Evolutionary conservation across 768 basidiomycete species (phyloP).

Genomic region (Sporobolomyces phaffii): DNA sequence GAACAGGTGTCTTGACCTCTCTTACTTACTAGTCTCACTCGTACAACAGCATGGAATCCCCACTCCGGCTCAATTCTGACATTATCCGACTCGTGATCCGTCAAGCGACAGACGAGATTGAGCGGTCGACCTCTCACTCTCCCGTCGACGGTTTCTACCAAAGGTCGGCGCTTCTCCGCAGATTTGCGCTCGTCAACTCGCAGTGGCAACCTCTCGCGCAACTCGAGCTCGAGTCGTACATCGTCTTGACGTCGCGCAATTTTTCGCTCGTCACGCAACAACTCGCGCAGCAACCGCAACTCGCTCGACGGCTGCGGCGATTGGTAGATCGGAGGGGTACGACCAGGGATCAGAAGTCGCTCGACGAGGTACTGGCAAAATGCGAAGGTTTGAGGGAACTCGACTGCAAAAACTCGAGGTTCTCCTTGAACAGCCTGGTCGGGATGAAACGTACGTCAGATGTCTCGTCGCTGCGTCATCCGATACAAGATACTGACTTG

Average conservation of each 20-base stretch:
- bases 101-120: neutral
- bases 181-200: conserved; percentile 14
- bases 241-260: conserved; percentile 1
- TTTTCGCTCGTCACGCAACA: too few species aligned
- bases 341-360: neutral
- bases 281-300: neutral
- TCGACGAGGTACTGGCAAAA: neutral
- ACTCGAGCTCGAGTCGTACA: neutral
- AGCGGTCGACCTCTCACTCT: neutral
- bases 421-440: neutral
- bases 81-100: conserved; percentile 7
- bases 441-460: neutral
- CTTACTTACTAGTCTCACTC: neutral
- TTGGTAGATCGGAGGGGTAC: neutral
- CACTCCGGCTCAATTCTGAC: conserved; percentile 5
- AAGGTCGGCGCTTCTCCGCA: neutral
- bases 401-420: neutral
- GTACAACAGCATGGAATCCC: neutral
- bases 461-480: neutral
- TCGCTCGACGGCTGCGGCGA: neutral
- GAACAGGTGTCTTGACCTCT: neutral
- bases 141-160: neutral
- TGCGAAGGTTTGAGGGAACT: neutral
- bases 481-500: neutral
- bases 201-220: conserved; percentile 1